Conservation (phyloP, 805 yeast genomes). For the Wickerhamiella galacta region DNA sequence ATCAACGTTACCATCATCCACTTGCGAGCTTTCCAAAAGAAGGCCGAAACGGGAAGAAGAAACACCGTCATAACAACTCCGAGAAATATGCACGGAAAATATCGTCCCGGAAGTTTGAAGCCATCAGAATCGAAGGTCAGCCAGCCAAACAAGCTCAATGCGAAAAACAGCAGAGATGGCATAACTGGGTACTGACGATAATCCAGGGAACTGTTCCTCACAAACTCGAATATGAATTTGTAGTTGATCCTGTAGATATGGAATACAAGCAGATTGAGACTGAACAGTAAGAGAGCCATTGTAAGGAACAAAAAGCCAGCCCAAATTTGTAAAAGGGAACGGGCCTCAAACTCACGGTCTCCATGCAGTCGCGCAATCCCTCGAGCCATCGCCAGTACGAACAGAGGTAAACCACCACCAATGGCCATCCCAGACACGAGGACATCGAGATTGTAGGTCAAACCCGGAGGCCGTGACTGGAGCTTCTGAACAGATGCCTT, state of each 20-base stretch:
- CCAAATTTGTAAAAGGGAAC: constrained; percentile 68
- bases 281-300: constrained; percentile 46
- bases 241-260: constrained; percentile 63
- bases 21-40: constrained; percentile 45
- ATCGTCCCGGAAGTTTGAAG: constrained; percentile 37
- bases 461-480: constrained; percentile 19
- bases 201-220: constrained; percentile 48
- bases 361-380: constrained; percentile 29
- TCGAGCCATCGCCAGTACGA: constrained; percentile 37
- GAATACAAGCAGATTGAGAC: constrained; percentile 60
- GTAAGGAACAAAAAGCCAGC: constrained; percentile 66
- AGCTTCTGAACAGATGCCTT: constrained; percentile 58
- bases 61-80: constrained; percentile 34
- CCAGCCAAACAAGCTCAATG: constrained; percentile 50
- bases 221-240: constrained; percentile 80
- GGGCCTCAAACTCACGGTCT: constrained; percentile 33
- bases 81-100: constrained; percentile 68
- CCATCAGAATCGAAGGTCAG: constrained; percentile 67
- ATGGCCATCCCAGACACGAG: constrained; percentile 50
- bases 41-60: constrained; percentile 43
- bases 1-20: constrained; percentile 64
- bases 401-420: constrained; percentile 57
- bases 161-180: constrained; percentile 41
- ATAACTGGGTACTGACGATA: constrained; percentile 47
- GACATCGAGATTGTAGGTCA: constrained; percentile 25